Evolutionary conservation across 164 flowering plant genomes (phyloP).

Genomic region (Saururus chinensis): DNA sequence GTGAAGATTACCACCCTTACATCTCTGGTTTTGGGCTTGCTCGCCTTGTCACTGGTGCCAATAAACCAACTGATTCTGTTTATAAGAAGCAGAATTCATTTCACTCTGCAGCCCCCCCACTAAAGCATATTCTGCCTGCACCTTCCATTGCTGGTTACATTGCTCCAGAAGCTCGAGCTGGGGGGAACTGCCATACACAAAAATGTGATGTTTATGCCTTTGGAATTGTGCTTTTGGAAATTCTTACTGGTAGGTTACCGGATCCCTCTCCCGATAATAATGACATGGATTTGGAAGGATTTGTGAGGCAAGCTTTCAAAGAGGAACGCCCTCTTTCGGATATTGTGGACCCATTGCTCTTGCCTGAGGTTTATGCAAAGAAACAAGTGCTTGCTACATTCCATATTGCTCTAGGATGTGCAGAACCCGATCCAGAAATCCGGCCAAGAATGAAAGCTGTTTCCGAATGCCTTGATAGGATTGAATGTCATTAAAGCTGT

Average conservation of each 20-base stretch:
- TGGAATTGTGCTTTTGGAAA: constrained; percentile 76
- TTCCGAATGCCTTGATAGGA: constrained; percentile 59
- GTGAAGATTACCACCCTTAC: constrained; percentile 56
- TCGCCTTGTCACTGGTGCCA: constrained; percentile 39
- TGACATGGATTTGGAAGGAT: constrained; percentile 48
- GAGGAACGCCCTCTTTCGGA: constrained; percentile 69
- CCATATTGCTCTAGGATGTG: constrained; percentile 78
- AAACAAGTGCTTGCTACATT: constrained; percentile 68
- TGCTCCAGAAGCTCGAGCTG: constrained; percentile 68
- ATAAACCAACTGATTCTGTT: constrained; percentile 16
- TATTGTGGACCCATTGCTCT: constrained; percentile 62
- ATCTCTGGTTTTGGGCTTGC: constrained; percentile 80
- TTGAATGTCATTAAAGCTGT: constrained; percentile 19
- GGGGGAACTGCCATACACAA: constrained; percentile 48
- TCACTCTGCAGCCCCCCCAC: constrained; percentile 13
- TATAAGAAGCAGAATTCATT: constrained; percentile 30
- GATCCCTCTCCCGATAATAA: constrained; percentile 37
- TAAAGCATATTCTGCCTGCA: constrained; percentile 21
- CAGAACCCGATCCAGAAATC: constrained; percentile 69
- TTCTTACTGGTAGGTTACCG: constrained; percentile 63
- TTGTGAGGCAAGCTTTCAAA: constrained; percentile 62
- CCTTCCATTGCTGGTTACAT: constrained; percentile 26
- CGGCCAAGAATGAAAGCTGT: constrained; percentile 83
- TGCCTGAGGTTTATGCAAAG: constrained; percentile 71
- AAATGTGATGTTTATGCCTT: constrained; percentile 86